These are phyloP conservation scores for Gynostemma pentaphyllum DNA, from an alignment of 306 rosid species.

Conservation along the genomic window DNA sequence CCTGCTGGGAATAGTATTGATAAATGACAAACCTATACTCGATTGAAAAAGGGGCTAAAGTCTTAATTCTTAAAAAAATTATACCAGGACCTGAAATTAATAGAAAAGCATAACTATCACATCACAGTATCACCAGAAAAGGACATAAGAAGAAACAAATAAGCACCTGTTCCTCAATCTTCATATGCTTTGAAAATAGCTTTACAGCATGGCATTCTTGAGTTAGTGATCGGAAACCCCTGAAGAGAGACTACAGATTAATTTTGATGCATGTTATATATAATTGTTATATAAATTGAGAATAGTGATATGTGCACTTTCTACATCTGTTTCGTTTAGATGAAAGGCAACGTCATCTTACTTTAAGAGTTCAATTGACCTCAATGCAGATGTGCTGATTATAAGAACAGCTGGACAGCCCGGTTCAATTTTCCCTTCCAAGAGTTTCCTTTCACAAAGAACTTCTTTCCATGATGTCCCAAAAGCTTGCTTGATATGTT, in stretches of 20 bases:
- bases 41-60: neutral
- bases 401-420: constrained; percentile 72
- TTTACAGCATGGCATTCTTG: constrained; percentile 57
- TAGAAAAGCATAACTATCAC: neutral
- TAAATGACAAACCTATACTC: neutral
- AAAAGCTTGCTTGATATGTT: constrained; percentile 49
- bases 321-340: neutral
- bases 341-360: neutral
- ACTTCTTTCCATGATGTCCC: constrained; percentile 56
- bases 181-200: constrained; percentile 87
- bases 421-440: constrained; percentile 29
- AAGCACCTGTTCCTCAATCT: constrained; percentile 68
- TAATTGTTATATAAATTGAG: no score
- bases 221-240: constrained; percentile 63
- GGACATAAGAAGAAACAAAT: neutral
- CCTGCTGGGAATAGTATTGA: neutral
- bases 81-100: no score
- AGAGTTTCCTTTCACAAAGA: constrained; percentile 36
- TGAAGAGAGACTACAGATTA: constrained; percentile 4
- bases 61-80: no score
- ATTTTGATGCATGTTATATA: no score
- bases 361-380: constrained; percentile 68
- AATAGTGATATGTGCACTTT: no score
- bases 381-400: constrained; percentile 55
- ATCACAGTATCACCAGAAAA: neutral